Base-by-base conservation (phyloP, 176 grass and related monocot species). In the Musa beccarii region DNA sequence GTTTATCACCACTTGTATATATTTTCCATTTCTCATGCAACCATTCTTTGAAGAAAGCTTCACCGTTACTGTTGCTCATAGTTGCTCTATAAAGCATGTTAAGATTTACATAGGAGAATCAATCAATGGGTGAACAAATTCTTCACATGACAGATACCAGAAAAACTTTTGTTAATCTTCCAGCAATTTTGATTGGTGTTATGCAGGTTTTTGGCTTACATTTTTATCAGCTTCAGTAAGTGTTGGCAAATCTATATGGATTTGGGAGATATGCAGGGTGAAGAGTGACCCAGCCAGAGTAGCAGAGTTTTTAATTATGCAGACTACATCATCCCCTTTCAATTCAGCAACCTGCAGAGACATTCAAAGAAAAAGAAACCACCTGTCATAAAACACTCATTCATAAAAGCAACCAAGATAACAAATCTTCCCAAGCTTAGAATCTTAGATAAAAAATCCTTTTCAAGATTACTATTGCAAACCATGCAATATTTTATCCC, bases 301-400 rank as follows among this genome's bases (percentile, higher is more conserved):
- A 53, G 95, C 90, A 67, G 95, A 80, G 81, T 99, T 99, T 81
- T 99, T 99, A 73, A 94, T 92, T 59, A 89, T 81, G 66, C 95
- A 99, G 22, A 94, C 75, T 26, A 99, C 95, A 69, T 99, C 90
- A 62, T 99, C 86, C 11, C 95, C 95, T 66, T 94, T 84, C 78
- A 94, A 63, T 68, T 99, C 88, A 80, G 90, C 86, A 76, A 97
- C 94, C 94, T 98, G 84, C 43, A 86, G 6, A 73, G n/a, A n/a
- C 17, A 11, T n/a, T 52, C 11, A 52, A 52, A 15, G 12, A 17
- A 71, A 52, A 52, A 9, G 50, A 69, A 50, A 69, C 3, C 34
- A 43, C 4, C 34, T 43, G 34, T 43, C 34, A 43, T 43, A 43
- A 43, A 43, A 43, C 34, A 43, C 34, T 43, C 34, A 43, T 43